Conservation (phyloP, 257 asterid genomes). For the Striga asiatica region DNA sequence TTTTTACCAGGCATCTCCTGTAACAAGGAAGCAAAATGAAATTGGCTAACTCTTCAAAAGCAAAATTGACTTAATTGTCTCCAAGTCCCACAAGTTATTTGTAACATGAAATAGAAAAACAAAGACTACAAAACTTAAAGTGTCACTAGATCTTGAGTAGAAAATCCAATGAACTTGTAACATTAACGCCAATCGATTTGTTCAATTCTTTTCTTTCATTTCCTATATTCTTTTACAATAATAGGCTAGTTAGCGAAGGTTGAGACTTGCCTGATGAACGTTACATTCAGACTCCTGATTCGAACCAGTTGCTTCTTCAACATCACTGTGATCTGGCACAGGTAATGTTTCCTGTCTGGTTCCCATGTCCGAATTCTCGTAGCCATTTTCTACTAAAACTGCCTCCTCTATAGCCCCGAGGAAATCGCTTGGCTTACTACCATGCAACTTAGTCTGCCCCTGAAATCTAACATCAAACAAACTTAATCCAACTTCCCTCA, state of each 20-base stretch:
- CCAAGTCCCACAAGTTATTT: too few relatives aligned
- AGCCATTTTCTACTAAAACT: constrained; percentile 50
- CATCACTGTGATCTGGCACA: constrained; percentile 24
- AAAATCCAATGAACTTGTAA: too few relatives aligned
- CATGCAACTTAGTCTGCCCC: constrained; percentile 86
- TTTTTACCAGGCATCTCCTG: constrained; percentile 38
- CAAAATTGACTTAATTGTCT: background rate
- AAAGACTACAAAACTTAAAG: too few relatives aligned
- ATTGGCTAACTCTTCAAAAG: constrained; percentile 4
- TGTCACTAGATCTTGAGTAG: too few relatives aligned
- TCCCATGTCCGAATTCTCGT: constrained; percentile 21
- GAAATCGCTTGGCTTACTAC: constrained; percentile 79
- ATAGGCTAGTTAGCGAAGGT: background rate
- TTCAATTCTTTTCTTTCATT: too few relatives aligned
- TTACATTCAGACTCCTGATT: constrained; percentile 52
- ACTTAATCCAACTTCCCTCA: background rate
- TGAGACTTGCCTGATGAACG: constrained; percentile 55
- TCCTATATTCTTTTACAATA: too few relatives aligned
- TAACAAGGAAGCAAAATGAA: constrained; percentile 16
- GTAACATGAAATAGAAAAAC: background rate
- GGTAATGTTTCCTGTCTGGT: constrained; percentile 30
- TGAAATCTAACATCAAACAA: constrained; percentile 51
- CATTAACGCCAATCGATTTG: too few relatives aligned
- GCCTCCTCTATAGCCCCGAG: constrained; percentile 87
- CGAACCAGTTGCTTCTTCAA: constrained; percentile 71